These are phyloP conservation scores for Solanum rostratum DNA, from an alignment of 257 asterid species.

Conservation along the genomic window DNA sequence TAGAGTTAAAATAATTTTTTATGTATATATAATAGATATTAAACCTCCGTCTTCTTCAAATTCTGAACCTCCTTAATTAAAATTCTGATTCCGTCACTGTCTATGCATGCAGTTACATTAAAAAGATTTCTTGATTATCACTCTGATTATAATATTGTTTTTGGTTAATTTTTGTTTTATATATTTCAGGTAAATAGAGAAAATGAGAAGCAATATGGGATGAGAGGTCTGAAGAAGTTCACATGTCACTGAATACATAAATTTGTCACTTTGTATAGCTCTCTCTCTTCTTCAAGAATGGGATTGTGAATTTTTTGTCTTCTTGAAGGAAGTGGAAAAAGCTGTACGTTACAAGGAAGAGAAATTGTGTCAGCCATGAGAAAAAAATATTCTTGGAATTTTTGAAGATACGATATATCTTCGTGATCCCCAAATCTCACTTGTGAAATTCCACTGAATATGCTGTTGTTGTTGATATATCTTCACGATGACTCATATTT, in stretches of 20 bases:
- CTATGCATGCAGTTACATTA: not conserved
- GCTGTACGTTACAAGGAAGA: conserved; percentile 8
- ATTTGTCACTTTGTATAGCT: not conserved
- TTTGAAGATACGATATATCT: not conserved
- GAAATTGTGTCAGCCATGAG: conserved; percentile 11
- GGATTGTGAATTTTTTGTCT: conserved; percentile 4
- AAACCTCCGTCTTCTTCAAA: too few species aligned
- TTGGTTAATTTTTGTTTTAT: not conserved
- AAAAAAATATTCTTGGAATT: conserved; percentile 14
- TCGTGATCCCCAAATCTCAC: too few species aligned
- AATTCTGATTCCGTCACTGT: too few species aligned
- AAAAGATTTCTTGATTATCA: not conserved
- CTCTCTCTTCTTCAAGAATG: conserved; percentile 3
- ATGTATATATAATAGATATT: too few species aligned
- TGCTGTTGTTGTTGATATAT: too few species aligned
- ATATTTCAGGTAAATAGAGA: conserved; percentile 4
- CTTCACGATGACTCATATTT: not conserved
- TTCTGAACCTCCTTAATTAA: too few species aligned
- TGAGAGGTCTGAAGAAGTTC: not conserved
- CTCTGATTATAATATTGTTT: not conserved
- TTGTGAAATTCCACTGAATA: too few species aligned
- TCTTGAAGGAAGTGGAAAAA: conserved; percentile 3
- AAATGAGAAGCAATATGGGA: not conserved
- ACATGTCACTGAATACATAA: not conserved
- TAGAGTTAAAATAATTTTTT: too few species aligned